Percentiles rank a stretch among this genome's conserved stretches.
Evolutionary conservation across 1,284 basidiomycete genomes (phyloP).

Genomic region (Leccinum huronense): DNA sequence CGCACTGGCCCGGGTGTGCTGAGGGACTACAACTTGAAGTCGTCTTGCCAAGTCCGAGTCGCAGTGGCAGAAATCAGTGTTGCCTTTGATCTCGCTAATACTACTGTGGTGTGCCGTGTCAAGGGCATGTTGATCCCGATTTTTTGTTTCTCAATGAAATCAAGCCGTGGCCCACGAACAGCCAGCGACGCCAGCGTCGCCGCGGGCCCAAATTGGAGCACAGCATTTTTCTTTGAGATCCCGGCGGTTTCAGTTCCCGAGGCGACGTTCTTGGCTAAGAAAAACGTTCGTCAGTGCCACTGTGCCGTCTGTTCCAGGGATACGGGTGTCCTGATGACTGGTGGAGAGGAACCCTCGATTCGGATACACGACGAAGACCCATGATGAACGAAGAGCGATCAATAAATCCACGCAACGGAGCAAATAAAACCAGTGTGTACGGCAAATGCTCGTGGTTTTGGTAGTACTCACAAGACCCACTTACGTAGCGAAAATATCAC

Average conservation of each 20-base stretch:
- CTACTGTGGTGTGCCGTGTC: background rate
- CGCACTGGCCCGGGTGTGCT: background rate
- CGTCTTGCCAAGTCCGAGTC: background rate
- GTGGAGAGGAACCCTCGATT: background rate
- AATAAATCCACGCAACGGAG: background rate
- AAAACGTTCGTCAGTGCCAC: background rate
- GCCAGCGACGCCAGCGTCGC: background rate
- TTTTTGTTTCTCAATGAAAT: background rate
- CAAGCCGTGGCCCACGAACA: background rate
- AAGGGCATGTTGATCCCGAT: background rate
- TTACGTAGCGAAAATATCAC: constrained; percentile 6
- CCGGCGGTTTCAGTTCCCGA: background rate
- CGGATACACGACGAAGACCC: background rate
- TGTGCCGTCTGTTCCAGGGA: background rate
- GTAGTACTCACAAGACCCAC: background rate
- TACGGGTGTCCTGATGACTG: background rate
- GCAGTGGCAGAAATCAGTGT: background rate
- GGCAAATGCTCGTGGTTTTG: constrained; percentile 1
- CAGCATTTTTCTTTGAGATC: background rate
- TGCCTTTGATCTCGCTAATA: background rate
- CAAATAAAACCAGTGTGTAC: constrained; percentile 1
- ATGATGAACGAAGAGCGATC: background rate
- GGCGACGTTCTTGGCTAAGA: background rate
- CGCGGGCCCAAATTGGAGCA: background rate
- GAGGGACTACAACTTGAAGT: background rate